These are phyloP conservation scores for Corchorus olitorius DNA, from an alignment of 345 rosid species.

Conservation along the genomic window DNA sequence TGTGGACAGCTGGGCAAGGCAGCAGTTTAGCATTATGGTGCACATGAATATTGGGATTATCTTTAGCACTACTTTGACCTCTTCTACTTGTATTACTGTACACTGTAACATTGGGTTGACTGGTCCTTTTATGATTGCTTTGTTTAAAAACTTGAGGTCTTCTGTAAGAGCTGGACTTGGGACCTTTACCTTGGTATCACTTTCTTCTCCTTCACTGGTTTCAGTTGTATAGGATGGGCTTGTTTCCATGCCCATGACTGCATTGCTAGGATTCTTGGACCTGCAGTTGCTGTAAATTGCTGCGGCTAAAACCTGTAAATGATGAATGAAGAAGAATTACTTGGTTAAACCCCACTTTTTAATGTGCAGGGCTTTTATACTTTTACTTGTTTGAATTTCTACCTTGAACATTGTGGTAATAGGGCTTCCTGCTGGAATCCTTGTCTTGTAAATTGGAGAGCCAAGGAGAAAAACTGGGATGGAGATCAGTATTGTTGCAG, in stretches of 20 bases:
- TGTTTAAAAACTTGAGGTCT: constrained; percentile 46
- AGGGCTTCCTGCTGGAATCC: constrained; percentile 76
- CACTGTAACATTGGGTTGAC: constrained; percentile 43
- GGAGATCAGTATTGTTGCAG: constrained; percentile 69
- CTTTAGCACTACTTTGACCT: constrained; percentile 61
- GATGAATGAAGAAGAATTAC: constrained; percentile 8
- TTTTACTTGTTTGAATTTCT: constrained; percentile 14
- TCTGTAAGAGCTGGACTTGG: constrained; percentile 27
- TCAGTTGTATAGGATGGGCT: constrained; percentile 36
- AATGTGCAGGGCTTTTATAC: neutral
- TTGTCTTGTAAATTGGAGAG: constrained; percentile 64
- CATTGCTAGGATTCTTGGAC: constrained; percentile 37
- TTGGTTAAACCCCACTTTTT: constrained; percentile 6
- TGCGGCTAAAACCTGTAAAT: constrained; percentile 56
- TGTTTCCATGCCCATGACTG: constrained; percentile 36
- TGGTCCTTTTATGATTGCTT: constrained; percentile 35
- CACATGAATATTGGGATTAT: constrained; percentile 81
- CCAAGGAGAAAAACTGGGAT: constrained; percentile 73
- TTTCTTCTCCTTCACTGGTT: constrained; percentile 33
- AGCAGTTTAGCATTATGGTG: constrained; percentile 83
- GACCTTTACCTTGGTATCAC: constrained; percentile 17
- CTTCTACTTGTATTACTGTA: constrained; percentile 62
- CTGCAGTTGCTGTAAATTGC: constrained; percentile 42
- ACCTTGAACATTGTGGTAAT: constrained; percentile 81
- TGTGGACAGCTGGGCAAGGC: constrained; percentile 95